Conservation (phyloP, 495 filamentous ascomycete species). For the Tetracladium setigerum region DNA sequence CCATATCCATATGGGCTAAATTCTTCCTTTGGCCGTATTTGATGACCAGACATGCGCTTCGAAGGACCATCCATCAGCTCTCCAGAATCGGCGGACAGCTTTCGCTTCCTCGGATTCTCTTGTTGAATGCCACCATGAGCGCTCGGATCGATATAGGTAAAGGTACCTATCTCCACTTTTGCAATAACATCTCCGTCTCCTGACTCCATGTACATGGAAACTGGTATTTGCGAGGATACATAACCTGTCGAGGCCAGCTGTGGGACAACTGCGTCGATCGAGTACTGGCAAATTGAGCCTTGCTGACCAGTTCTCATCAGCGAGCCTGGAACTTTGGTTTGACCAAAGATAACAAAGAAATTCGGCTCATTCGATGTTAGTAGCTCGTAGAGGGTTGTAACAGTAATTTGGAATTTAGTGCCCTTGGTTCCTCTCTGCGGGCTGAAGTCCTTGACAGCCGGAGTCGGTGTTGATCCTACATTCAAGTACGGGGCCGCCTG, state of each 20-base stretch:
- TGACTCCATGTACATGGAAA: constrained; percentile 65
- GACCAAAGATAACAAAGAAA: constrained; percentile 69
- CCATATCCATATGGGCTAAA: constrained; percentile 27
- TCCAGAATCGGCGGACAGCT: constrained; percentile 29
- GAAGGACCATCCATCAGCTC: constrained; percentile 25
- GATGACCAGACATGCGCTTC: constrained; percentile 24
- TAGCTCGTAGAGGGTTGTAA: constrained; percentile 66
- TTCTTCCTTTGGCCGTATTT: constrained; percentile 31
- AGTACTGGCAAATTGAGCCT: constrained; percentile 56
- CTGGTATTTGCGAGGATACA: constrained; percentile 58
- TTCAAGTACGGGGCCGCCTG: constrained; percentile 44
- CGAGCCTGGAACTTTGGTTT: constrained; percentile 54
- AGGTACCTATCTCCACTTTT: constrained; percentile 63
- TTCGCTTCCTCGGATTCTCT: constrained; percentile 35
- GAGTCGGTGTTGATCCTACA: constrained; percentile 39
- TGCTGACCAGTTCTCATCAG: constrained; percentile 54
- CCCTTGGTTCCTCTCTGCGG: constrained; percentile 62
- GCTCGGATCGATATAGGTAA: constrained; percentile 56
- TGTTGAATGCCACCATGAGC: constrained; percentile 21
- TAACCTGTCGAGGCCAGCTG: constrained; percentile 59
- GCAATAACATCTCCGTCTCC: constrained; percentile 53
- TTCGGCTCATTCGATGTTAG: constrained; percentile 46
- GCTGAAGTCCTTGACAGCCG: constrained; percentile 57
- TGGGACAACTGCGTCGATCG: constrained; percentile 66
- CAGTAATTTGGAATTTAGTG: constrained; percentile 61